A percentile compares a stretch with the other conserved stretches of the same genome.
Evolutionary conservation across 1,284 basidiomycete species (phyloP).

Genomic region (Pterula multifida): DNA sequence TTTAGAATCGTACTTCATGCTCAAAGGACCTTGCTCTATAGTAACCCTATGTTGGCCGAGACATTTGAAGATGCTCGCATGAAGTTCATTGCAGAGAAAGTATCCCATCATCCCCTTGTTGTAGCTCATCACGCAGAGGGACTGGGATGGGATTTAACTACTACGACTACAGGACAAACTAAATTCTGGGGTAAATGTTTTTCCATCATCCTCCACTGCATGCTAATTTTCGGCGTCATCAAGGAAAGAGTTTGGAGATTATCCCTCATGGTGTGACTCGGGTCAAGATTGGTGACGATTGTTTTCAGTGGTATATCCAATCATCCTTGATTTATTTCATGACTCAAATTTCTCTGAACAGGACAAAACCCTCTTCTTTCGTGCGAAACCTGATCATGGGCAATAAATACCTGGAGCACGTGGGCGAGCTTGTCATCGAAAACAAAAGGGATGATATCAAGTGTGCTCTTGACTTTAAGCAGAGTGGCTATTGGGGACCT

Average conservation of each 20-base stretch:
- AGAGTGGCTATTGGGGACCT: constrained; percentile 72
- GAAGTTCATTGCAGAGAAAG: constrained; percentile 82
- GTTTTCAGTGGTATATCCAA: constrained; percentile 52
- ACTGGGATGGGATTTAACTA: constrained; percentile 60
- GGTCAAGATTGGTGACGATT: constrained; percentile 51
- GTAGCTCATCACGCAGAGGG: constrained; percentile 81
- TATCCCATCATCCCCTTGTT: constrained; percentile 74
- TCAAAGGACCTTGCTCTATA: constrained; percentile 17
- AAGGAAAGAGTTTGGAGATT: constrained; percentile 77
- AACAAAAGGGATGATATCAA: constrained; percentile 42
- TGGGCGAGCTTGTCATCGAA: constrained; percentile 62
- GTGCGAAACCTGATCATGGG: constrained; percentile 85
- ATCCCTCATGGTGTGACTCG: constrained; percentile 64
- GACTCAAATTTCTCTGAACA: constrained; percentile 16
- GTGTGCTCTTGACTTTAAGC: constrained; percentile 75
- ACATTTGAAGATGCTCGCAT: constrained; percentile 77
- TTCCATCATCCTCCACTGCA: constrained; percentile 11
- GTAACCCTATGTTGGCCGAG: constrained; percentile 82
- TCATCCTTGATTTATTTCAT: neutral
- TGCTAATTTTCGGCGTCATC: constrained; percentile 1
- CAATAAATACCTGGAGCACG: constrained; percentile 80
- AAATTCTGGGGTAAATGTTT: constrained; percentile 73
- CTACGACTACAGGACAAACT: constrained; percentile 66
- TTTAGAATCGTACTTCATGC: constrained; percentile 7
- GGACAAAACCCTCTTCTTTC: constrained; percentile 80